Conservation (phyloP, 2,329 filamentous ascomycete species). For the Beauveria rudraprayagi region DNA sequence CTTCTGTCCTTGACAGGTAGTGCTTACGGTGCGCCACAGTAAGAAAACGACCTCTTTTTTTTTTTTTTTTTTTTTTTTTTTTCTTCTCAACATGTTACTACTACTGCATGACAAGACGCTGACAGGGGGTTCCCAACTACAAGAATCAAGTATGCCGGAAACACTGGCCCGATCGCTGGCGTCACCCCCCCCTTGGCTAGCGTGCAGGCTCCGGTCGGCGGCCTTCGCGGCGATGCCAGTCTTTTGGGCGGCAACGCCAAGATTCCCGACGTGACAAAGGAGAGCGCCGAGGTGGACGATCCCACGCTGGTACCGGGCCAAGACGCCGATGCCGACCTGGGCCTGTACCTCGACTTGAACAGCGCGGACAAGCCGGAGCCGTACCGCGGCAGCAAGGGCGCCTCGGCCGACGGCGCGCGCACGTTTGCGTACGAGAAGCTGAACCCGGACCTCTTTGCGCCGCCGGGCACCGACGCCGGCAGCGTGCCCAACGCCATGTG, state of each 20-base stretch:
- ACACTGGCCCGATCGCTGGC: constrained; percentile 33
- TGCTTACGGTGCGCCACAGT: constrained; percentile 7
- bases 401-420: constrained; percentile 44
- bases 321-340: constrained; percentile 40
- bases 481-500: constrained; percentile 40
- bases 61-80: no score
- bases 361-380: constrained; percentile 45
- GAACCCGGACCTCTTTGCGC: constrained; percentile 46
- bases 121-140: neutral
- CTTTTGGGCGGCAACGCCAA: constrained; percentile 33
- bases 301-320: constrained; percentile 41
- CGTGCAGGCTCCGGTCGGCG: constrained; percentile 29
- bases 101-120: neutral
- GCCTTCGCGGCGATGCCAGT: constrained; percentile 30
- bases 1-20: neutral
- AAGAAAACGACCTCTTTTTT: neutral
- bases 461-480: constrained; percentile 45
- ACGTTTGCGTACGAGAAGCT: constrained; percentile 41
- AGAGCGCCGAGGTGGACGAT: constrained; percentile 30
- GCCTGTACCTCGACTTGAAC: constrained; percentile 40
- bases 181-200: constrained; percentile 30
- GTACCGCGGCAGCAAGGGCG: constrained; percentile 41
- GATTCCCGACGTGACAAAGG: constrained; percentile 28
- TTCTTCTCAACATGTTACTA: neutral
- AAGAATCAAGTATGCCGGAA: constrained; percentile 36